Percentiles rank a stretch among this genome's conserved stretches.
Evolutionary conservation across 1,139 yeast species (phyloP).

Genomic region (Candida albicans): DNA sequence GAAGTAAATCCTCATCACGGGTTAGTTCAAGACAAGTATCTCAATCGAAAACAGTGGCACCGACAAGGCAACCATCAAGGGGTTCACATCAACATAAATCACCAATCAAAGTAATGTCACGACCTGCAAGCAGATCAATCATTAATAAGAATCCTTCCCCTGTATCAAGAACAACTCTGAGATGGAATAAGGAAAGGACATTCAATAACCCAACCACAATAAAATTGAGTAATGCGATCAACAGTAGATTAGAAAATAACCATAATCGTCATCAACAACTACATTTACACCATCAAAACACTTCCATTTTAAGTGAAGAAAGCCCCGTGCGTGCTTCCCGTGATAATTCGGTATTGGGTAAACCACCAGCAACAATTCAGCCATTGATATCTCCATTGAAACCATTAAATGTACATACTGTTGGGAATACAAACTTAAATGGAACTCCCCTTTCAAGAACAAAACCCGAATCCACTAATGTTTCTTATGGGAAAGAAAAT

Average conservation of each 20-base stretch:
- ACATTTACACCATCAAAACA: background rate
- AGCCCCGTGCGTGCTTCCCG: slow-evolving; percentile 21
- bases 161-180: slow-evolving; percentile 4
- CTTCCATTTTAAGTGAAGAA: slow-evolving; percentile 8
- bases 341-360: slow-evolving; percentile 12
- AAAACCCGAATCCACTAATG: background rate
- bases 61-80: slow-evolving; percentile 6
- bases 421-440: background rate
- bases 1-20: slow-evolving; percentile 5
- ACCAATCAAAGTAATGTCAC: slow-evolving; percentile 3
- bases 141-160: slow-evolving; percentile 7
- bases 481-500: slow-evolving; percentile 17
- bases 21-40: background rate
- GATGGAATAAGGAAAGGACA: slow-evolving; percentile 7
- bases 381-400: slow-evolving; percentile 35
- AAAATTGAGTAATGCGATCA: slow-evolving; percentile 21
- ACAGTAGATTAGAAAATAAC: slow-evolving; percentile 14
- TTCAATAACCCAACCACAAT: slow-evolving; percentile 19
- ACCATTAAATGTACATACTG: slow-evolving; percentile 3
- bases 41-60: slow-evolving; percentile 2
- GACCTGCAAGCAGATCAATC: slow-evolving; percentile 9
- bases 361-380: slow-evolving; percentile 21
- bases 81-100: slow-evolving; percentile 3
- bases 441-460: background rate
- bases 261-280: slow-evolving; percentile 7